Base-by-base conservation (phyloP, 371 early-diverging fungal species). In the Smittium mucronatum region DNA sequence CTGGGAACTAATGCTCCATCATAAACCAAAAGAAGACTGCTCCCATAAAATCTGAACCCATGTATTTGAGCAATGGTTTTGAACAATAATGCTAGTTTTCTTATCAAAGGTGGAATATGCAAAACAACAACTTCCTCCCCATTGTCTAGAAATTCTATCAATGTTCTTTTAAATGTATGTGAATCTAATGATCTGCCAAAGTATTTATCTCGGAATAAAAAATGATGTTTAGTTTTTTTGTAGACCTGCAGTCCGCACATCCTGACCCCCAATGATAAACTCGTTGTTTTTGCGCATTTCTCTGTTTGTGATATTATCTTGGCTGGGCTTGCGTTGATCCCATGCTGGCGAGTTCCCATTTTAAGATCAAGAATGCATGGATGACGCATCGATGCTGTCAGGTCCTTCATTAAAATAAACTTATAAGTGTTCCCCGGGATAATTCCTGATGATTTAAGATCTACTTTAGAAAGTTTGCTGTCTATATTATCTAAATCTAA, bases 181-280 rank as follows among this genome's bases (percentile, higher is more conserved):
- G 83, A 80, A 63, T 85, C 85, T 64, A 97, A 81, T 57, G 86
- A 84, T 2, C 97, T 86, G n/a, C 97, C 97, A 68, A 86, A 87
- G 75, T 97, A 97, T 76, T 97, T 97, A 83, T 94, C 91, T 67
- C 90, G 86, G 72, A 89, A 93, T 34, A 86, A 68, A 78, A 84
- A 92, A 31, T 82, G 80, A 25, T 85, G 73, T 0, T 81, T 83
- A 36, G 84, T 76, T 2, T 80, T 77, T 67, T 93, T 92, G 81
- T 89, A 97, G 2, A 93, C 91, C 87, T 97, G 97, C 93, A 96
- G 91, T 21, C 98, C 97, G 75, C 97, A 96, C 47, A 98, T 89
- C 11, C 97, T 86, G 30, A 94, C 93, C 17, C 98, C 98, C 29
- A 96, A 82, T 58, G 83, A 81, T 71, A 88, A 87, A 73, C 93